Evolutionary conservation across 1,139 yeast species (phyloP), one percentile per base, ranked within the genome.

Genomic region (Magnusiomyces suaveolens): DNA sequence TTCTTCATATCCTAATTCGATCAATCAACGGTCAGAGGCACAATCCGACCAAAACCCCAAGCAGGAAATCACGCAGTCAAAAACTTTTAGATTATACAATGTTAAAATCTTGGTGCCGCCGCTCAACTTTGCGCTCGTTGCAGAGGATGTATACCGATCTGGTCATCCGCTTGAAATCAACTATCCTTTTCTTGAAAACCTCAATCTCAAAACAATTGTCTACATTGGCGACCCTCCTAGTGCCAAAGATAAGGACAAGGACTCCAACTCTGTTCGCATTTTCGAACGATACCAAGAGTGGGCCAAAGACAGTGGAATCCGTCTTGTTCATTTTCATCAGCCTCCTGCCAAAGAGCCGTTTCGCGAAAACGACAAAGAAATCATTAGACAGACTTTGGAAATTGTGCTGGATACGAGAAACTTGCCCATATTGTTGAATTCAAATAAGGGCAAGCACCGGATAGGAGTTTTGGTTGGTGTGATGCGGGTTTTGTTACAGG

Each of bases 391-490:
- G 26, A 88, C 95, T 0, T 72, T 90, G 53, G 77, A 80, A 58
- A 66, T 87, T 47, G 75, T 87, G 57, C 68, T 85, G 48, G 84
- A 88, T 65, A 75, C 77, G 54, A 79, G 82, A 29, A 88, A 89
- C 67, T 86, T 85, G 66, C 97, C 98, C 0, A 81, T 90, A 38
- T 74, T 92, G 57, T 79, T 92, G 18, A 97, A 92, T 68, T 87
- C 96, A 2, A 88, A 90, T 67, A 92, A 92, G 70, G 97, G 98
- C 8, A 90, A 92, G 67, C 98, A 92, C 66, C 72, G 98, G 51
- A 90, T 88, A 1, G 97, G 97, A 0, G 89, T 92, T 1, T 74
- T 89, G 48, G 94, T 89, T 20, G 98, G 97, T 0, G 76, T 87
- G 26, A 83, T 90, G 79, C 73, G 98, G 52, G 87, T 87, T 65